Base-by-base conservation (phyloP, 345 rosid species). In the Arabidopsis thaliana region DNA sequence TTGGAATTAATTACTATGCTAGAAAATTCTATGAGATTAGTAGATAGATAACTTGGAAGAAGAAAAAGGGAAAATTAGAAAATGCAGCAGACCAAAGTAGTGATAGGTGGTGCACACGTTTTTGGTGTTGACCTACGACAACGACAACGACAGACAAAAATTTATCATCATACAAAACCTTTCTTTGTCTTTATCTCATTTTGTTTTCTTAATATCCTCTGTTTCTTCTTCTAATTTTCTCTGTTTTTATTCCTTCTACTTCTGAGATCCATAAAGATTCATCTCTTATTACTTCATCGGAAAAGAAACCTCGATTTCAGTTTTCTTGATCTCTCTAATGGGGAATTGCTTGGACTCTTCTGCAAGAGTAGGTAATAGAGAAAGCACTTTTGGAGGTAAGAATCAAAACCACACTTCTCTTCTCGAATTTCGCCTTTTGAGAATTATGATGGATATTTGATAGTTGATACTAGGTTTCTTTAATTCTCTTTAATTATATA, bases 281-380 rank as follows among this genome's bases (percentile, higher is more conserved):
- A 14, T 49, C 58, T 68, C 58, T 7, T 69, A 23, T 41, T 59
- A 7, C 68, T 28, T 30, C 48, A 24, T 24, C 33, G 0, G 4
- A 60, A 46, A 41, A 59, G 55, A 49, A 67, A 38, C 66, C 13
- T 66, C 60, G 5, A 56, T 65, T 55, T 56, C 28, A 25, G n/a
- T 46, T 74, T 48, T 22, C 16, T 45, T 46, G 62, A 53, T 38
- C 48, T 56, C 16, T 65, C 59, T 42, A 14, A 90, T 88, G 96
- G 93, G 93, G 0, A 90, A 90, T 78, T 90, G 93, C 81, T 72
- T 88, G 38, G 56, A 8, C 72, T 88, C 86, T 80, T 69, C 88
- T 51, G 81, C 88, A 53, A 82, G 78, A 85, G 87, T 88, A 4
- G 86, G 87, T 63, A 78, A 85, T 76, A 73, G 81, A 46, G 89